Evolutionary conservation across 2,329 filamentous ascomycete genomes (phyloP), one percentile per base, ranked within the genome.

Genomic region (Chaetomiaceae sp.): DNA sequence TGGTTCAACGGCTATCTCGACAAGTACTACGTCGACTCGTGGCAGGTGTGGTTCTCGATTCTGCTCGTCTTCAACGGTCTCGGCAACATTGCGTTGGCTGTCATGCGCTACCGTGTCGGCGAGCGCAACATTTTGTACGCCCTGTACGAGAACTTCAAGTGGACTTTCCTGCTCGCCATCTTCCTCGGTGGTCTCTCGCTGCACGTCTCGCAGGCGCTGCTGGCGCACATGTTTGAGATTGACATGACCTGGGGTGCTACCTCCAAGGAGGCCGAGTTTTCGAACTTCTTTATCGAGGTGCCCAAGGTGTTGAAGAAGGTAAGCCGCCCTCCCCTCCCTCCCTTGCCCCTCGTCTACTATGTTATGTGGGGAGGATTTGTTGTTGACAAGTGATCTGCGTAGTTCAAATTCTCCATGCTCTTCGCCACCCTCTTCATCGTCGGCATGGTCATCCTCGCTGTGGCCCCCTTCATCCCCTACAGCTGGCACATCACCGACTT

Each of bases 231-330:
- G 81, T 88, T 94, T 67, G 83, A 88, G 71, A 83, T 92, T 65
- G 80, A 94, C 70, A 92, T 94, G 85, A 82, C 81, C 3, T 94
- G 89, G 89, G 89, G 89, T 46, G 84, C 89, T 1, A 95, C 90
- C 0, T 80, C 84, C 36, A 95, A 95, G 72, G 90, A 95, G 72
- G 81, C 82, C 45, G 86, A 90, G 63, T 84, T 86, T 64, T 85
- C 86, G 23, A 87, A 89, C 69, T 95, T 95, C 71, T 92, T 91
- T 71, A 86, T 89, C 55, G 89, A 94, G 66, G 81, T 91, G 16
- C 86, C 86, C 30, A 87, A 86, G 66, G 87, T 95, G 36, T 67
- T 92, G 62, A 86, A 84, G 71, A 84, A 82, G 66, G 89, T 90
- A 70, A n/a, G n/a, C n/a, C n/a, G n/a, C n/a, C n/a, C n/a, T n/a